A percentile compares a stretch with the other conserved stretches of the same genome.
Evolutionary conservation across 2,329 filamentous ascomycete genomes (phyloP).

Genomic region (Pleomassaria siparia): DNA sequence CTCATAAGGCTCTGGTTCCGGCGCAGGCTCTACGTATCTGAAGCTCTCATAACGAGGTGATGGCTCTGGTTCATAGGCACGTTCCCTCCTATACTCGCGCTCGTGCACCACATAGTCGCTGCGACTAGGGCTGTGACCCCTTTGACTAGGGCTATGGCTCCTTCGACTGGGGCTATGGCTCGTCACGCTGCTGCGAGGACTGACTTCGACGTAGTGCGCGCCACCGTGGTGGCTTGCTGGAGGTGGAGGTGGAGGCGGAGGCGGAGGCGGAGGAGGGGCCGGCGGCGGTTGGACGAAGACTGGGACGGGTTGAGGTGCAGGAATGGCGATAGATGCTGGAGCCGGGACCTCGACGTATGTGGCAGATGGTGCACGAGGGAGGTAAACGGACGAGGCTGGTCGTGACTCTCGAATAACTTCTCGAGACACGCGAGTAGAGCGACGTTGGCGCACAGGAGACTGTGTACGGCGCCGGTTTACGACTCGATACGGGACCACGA

Average conservation of each 20-base stretch:
- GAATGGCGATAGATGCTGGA: constrained; percentile 36
- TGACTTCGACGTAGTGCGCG: constrained; percentile 50
- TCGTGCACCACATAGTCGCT: constrained; percentile 48
- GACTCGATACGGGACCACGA: constrained; percentile 44
- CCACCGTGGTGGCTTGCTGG: constrained; percentile 21
- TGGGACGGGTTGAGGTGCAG: constrained; percentile 45
- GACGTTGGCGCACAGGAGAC: constrained; percentile 26
- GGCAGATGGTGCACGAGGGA: constrained; percentile 16
- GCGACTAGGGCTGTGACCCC: constrained; percentile 27
- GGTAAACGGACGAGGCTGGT: constrained; percentile 19
- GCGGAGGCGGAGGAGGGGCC: constrained; percentile 30
- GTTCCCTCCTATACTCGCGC: constrained; percentile 36
- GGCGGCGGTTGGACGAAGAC: constrained; percentile 42
- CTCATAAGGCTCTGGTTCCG: constrained; percentile 28
- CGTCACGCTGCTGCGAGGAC: constrained; percentile 37
- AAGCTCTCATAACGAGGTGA: constrained; percentile 48
- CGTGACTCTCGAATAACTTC: constrained; percentile 33
- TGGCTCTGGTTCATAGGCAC: constrained; percentile 34
- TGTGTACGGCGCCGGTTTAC: constrained; percentile 26
- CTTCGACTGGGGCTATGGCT: constrained; percentile 32
- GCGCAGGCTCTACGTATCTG: constrained; percentile 48
- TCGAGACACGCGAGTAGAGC: constrained; percentile 28
- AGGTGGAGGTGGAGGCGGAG: constrained; percentile 23
- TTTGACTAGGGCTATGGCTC: too few species aligned
- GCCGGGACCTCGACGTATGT: constrained; percentile 37